phyloP scores from a whole-genome alignment of 1,284 basidiomycete genomes.

The Anthracocystis setariae region DNA sequence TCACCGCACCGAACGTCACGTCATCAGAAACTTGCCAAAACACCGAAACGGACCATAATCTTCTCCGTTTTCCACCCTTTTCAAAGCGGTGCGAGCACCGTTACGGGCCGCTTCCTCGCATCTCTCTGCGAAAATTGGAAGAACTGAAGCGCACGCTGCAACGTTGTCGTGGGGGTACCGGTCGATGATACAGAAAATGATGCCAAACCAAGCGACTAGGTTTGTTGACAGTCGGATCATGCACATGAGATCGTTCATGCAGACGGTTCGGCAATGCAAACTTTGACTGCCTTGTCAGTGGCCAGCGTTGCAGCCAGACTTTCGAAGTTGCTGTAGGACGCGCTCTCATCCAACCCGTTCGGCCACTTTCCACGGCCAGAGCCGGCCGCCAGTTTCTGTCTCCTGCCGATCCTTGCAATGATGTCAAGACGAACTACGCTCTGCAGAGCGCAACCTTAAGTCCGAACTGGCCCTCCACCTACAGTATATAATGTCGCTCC shows the following conservation, averaged over 20 bases:
- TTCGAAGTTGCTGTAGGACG: no score
- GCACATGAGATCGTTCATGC: not conserved
- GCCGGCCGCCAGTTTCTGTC: not conserved
- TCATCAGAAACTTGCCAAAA: constrained; percentile 1
- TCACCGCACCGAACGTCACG: constrained; percentile 2
- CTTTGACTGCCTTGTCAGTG: not conserved
- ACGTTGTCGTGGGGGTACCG: no score
- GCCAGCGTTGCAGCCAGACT: no score
- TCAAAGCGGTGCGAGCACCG: not conserved
- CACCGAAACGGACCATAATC: not conserved
- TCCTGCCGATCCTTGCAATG: constrained; percentile 2
- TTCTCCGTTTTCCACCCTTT: not conserved
- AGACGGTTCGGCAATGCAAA: constrained; percentile 20
- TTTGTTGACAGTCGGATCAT: not conserved
- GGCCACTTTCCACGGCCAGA: not conserved
- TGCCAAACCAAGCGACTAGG: not conserved
- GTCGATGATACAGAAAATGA: no score
- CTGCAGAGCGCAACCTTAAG: constrained; percentile 4
- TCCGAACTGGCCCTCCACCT: constrained; percentile 4
- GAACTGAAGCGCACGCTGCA: no score
- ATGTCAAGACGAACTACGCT: not conserved
- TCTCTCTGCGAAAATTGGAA: no score
- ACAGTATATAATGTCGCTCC: not conserved
- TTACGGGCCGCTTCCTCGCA: no score
- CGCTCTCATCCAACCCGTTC: no score